phyloP scores from a whole-genome alignment of 1,284 basidiomycete genomes.

The Somion occarium region DNA sequence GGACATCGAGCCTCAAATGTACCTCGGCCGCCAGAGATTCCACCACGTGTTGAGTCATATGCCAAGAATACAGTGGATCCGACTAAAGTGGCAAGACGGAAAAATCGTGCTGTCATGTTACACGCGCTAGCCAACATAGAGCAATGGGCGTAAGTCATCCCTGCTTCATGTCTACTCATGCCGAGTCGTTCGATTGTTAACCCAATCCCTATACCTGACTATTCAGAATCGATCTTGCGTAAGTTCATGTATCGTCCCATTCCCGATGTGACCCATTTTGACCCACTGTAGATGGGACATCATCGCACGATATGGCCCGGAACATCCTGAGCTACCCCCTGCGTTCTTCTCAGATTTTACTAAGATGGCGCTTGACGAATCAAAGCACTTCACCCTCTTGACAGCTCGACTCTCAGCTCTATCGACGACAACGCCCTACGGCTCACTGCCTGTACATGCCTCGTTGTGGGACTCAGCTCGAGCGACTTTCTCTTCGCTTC shows the following conservation, averaged over 20 bases:
- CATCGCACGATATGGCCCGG: slow-evolving; percentile 72
- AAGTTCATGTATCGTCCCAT: slow-evolving; percentile 23
- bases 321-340: slow-evolving; percentile 55
- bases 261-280: background rate
- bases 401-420: slow-evolving; percentile 57
- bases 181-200: background rate
- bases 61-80: slow-evolving; percentile 57
- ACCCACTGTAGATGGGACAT: slow-evolving; percentile 67
- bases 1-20: slow-evolving; percentile 49
- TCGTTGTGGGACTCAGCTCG: slow-evolving; percentile 81
- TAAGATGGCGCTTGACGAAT: slow-evolving; percentile 83
- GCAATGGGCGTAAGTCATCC: slow-evolving; percentile 78
- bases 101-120: slow-evolving; percentile 72
- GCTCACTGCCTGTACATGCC: slow-evolving; percentile 70
- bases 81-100: slow-evolving; percentile 55
- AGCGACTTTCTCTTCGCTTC: slow-evolving; percentile 68
- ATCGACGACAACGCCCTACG: slow-evolving; percentile 70
- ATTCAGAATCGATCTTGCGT: slow-evolving; percentile 71
- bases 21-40: slow-evolving; percentile 62
- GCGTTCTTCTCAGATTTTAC: slow-evolving; percentile 79
- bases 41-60: slow-evolving; percentile 57
- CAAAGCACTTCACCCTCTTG: slow-evolving; percentile 71
- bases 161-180: background rate
- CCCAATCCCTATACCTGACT: background rate
- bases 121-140: slow-evolving; percentile 88